phyloP scores from a whole-genome alignment of 2,329 filamentous ascomycete species.

The Xylariaceae sp. region DNA sequence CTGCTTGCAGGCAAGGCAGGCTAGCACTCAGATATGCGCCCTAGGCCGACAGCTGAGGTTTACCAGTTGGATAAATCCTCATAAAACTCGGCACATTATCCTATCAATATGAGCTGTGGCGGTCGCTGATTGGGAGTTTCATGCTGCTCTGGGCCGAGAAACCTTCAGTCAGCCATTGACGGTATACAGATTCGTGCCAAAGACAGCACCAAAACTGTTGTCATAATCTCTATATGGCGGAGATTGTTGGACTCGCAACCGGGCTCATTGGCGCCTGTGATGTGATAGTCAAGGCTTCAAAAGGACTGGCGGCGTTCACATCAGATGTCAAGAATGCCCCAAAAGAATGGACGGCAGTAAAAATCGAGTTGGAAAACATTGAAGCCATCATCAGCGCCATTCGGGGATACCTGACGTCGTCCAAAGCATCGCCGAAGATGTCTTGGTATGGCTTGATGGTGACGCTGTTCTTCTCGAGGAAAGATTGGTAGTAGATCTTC shows the following conservation, averaged over 20 bases:
- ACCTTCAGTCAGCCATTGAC: too few relatives aligned
- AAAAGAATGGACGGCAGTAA: background rate
- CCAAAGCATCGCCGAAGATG: constrained; percentile 71
- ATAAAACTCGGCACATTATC: too few relatives aligned
- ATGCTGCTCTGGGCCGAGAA: too few relatives aligned
- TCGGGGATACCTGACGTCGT: background rate
- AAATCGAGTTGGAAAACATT: background rate
- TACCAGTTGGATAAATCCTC: too few relatives aligned
- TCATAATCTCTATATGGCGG: too few relatives aligned
- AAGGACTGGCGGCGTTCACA: background rate
- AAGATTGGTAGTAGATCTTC: constrained; percentile 51
- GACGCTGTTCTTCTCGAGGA: constrained; percentile 69
- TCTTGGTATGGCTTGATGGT: constrained; percentile 76
- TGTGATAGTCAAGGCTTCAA: background rate
- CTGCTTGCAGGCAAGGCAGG: too few relatives aligned
- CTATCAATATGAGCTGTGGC: too few relatives aligned
- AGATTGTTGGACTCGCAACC: background rate
- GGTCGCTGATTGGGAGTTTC: too few relatives aligned
- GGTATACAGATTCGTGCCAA: too few relatives aligned
- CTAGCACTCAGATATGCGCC: too few relatives aligned
- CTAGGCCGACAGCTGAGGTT: too few relatives aligned
- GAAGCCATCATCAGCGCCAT: background rate
- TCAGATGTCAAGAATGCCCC: background rate
- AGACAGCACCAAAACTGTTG: too few relatives aligned
- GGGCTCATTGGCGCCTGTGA: background rate